Base-by-base conservation (phyloP, 257 asterid species). In the Mitragyna speciosa region DNA sequence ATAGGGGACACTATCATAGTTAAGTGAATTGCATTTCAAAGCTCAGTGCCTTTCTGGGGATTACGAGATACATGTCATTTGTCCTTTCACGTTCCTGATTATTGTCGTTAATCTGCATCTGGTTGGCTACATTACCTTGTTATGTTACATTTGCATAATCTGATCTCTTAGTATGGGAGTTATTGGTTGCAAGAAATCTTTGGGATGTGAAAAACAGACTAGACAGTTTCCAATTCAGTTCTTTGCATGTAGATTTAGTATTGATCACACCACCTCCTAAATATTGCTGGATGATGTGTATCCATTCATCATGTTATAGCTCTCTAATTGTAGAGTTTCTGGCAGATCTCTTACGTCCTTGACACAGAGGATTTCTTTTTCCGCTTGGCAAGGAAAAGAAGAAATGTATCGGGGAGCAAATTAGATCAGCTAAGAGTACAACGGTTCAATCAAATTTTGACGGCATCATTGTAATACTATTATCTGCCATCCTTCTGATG, bases 281-380 rank as follows among this genome's bases (percentile, higher is more conserved):
- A 14, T 64, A 14, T 64, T 28, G 70, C 20, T 64, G 36, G 70
- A 61, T 61, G 39, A 43, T 45, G 47, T 16, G 39, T 41, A 11
- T 7, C 17, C 24, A 5, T 7, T 26, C 24, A 17, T 68, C 70
- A 49, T 79, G 68, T 65, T 73, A 19, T 30, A 68, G 63, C 24
- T 39, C 5, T 76, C 72, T 82, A 52, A 73, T 64, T n/a, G 43
- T 22, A 70, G 24, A 78, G 68, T 59, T 82, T 77, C 71, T 79
- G 83, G 86, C 93, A 95, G 98, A 92, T 95, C 80, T 93, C 92
- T 4, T 95, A 93, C 79, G 98, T 95, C 67, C 90, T 95, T 6
- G 98, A 95, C 88, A 91, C 99, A 0, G 98, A 93, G 91, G 99
- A 95, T 88, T 92, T 64, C 90, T 95, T 92, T 81, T 80, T 87